Percentiles rank a stretch among this genome's conserved stretches.
phyloP scores from a whole-genome alignment of 169 alveolate genomes.

The Cryptosporidium bovis region DNA sequence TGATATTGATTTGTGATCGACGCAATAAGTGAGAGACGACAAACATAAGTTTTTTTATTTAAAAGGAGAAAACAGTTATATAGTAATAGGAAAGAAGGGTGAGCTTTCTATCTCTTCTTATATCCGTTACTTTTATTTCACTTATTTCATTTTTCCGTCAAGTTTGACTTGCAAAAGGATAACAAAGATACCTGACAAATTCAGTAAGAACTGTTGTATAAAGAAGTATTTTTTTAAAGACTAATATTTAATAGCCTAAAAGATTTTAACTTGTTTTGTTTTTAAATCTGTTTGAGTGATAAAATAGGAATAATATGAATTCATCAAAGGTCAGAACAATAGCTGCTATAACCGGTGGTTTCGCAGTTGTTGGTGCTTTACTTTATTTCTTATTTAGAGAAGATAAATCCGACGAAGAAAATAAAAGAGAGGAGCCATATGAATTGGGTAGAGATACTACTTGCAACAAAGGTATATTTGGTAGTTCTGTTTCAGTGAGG shows the following conservation, averaged over 20 bases:
- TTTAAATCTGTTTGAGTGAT: background rate
- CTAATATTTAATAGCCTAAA: background rate
- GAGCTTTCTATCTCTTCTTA: too few relatives aligned
- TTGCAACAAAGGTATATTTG: conserved; percentile 3
- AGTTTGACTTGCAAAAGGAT: conserved; percentile 2
- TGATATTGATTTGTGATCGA: too few relatives aligned
- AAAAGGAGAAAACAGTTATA: too few relatives aligned
- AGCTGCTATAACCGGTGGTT: conserved; percentile 77
- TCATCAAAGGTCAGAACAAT: conserved; percentile 52
- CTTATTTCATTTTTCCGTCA: too few relatives aligned
- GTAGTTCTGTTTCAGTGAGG: background rate
- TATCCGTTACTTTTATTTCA: too few relatives aligned
- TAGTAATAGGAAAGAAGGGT: too few relatives aligned
- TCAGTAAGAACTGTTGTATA: background rate
- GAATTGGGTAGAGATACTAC: conserved; percentile 29
- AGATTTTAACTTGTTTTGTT: conserved; percentile 3
- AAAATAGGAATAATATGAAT: conserved; percentile 7
- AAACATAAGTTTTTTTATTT: too few relatives aligned
- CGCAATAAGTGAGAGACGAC: too few relatives aligned
- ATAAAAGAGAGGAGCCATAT: too few relatives aligned
- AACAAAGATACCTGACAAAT: conserved; percentile 27
- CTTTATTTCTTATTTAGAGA: conserved; percentile 78
- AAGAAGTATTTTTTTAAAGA: conserved; percentile 9
- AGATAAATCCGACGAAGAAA: conserved; percentile 67
- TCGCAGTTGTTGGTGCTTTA: conserved; percentile 81